Conservation (phyloP, 352 stramenopile species). For the Phytopythium mirpurense region DNA sequence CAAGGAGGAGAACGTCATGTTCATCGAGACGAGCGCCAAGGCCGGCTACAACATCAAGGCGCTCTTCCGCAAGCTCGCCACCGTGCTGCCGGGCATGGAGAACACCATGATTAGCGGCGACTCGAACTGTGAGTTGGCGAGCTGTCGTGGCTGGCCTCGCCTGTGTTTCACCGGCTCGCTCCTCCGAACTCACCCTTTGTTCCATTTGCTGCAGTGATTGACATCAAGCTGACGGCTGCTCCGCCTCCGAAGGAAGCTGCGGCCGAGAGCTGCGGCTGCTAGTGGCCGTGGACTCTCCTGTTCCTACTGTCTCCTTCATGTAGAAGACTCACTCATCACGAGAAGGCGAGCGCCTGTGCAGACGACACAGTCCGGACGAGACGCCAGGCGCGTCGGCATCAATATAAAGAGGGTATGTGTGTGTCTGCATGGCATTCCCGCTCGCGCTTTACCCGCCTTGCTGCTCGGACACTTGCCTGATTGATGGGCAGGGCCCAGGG, state of each 20-base stretch:
- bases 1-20: slow-evolving; percentile 98
- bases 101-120: slow-evolving; percentile 87
- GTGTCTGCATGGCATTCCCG: not conserved
- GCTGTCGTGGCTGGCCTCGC: too few species aligned
- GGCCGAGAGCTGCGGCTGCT: slow-evolving; percentile 71
- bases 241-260: slow-evolving; percentile 71
- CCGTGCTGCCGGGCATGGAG: slow-evolving; percentile 94
- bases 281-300: slow-evolving; percentile 1
- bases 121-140: slow-evolving; percentile 79
- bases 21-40: slow-evolving; percentile 99
- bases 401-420: slow-evolving; percentile 10
- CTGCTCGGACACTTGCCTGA: not conserved
- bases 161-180: too few species aligned
- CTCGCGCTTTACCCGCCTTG: not conserved
- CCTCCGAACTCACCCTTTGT: not conserved
- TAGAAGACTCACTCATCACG: slow-evolving; percentile 11
- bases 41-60: slow-evolving; percentile 98
- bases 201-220: slow-evolving; percentile 63
- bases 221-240: slow-evolving; percentile 85
- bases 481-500: not conserved
- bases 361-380: slow-evolving; percentile 15
- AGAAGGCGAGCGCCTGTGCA: slow-evolving; percentile 8
- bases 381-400: slow-evolving; percentile 1
- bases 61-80: slow-evolving; percentile 98
- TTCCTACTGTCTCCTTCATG: not conserved